phyloP scores from a whole-genome alignment of 306 rosid genomes.

The Mimosa bimucronata region DNA sequence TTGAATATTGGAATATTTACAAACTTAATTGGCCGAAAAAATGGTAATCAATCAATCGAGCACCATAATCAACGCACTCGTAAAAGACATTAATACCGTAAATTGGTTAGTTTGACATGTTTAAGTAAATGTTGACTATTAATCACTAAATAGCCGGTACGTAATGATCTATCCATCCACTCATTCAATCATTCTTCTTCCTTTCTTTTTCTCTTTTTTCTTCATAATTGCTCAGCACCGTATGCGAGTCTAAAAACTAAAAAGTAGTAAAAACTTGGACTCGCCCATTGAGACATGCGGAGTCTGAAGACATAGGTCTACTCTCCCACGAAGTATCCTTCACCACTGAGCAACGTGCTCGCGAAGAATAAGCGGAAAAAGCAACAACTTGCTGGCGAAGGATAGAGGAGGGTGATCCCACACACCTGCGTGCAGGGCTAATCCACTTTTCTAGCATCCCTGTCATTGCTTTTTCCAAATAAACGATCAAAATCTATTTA shows the following conservation, averaged over 20 bases:
- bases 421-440: background rate
- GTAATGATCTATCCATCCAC: too few species aligned
- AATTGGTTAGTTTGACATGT: background rate
- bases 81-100: background rate
- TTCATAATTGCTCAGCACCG: too few species aligned
- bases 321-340: background rate
- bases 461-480: slow-evolving; percentile 27
- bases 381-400: slow-evolving; percentile 32
- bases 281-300: background rate
- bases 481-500: background rate
- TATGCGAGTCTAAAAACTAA: too few species aligned
- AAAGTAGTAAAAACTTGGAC: too few species aligned
- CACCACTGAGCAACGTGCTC: background rate
- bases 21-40: background rate
- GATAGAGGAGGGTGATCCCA: background rate
- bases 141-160: too few species aligned
- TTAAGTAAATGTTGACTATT: background rate
- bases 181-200: too few species aligned
- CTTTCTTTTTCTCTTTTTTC: too few species aligned
- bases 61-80: background rate
- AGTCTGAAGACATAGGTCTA: background rate
- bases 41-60: background rate
- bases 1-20: background rate
- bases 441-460: background rate
- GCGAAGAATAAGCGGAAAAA: slow-evolving; percentile 3